A percentile compares a stretch with the other conserved stretches of the same genome.
phyloP scores from a whole-genome alignment of 805 yeast species.

The Hanseniaspora vineae region DNA sequence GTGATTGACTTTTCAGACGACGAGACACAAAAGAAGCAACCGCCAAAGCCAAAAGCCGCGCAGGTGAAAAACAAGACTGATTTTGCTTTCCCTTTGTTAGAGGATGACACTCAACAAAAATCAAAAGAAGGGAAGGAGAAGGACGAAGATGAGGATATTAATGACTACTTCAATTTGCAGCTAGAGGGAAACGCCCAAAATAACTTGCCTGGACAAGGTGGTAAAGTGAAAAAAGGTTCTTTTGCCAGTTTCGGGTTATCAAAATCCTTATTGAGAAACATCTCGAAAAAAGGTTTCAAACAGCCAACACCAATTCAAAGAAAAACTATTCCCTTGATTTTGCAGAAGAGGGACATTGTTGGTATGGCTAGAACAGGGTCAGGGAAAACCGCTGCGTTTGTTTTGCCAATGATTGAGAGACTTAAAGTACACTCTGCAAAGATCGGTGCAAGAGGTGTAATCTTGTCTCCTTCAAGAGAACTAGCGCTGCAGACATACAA shows the following conservation, averaged over 20 bases:
- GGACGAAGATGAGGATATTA: conserved; percentile 34
- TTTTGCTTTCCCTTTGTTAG: conserved; percentile 34
- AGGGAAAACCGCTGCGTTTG: conserved; percentile 97
- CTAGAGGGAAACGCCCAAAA: conserved; percentile 18
- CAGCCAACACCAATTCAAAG: conserved; percentile 98
- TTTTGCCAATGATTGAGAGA: conserved; percentile 78
- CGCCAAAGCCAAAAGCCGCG: conserved; percentile 5
- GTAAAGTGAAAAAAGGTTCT: conserved; percentile 50
- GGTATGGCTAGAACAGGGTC: conserved; percentile 99
- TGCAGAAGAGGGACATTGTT: conserved; percentile 85
- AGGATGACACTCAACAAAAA: conserved; percentile 40
- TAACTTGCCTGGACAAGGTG: conserved; percentile 13
- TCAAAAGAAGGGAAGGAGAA: conserved; percentile 17
- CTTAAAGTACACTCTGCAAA: conserved; percentile 73
- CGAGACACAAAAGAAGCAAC: conserved; percentile 20
- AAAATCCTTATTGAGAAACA: conserved; percentile 52
- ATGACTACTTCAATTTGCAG: conserved; percentile 29
- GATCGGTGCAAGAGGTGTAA: conserved; percentile 79
- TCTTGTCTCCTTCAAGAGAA: conserved; percentile 92
- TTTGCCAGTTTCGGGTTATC: conserved; percentile 87
- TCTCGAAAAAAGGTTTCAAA: conserved; percentile 73
- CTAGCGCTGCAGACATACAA: conserved; percentile 85
- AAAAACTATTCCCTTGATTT: conserved; percentile 80
- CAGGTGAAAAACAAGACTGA: conserved; percentile 3
- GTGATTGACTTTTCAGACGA: conserved; percentile 32